Percentiles rank a stretch among this genome's conserved stretches.
These are phyloP conservation scores for Salix caprea DNA, from an alignment of 345 rosid genomes.

Conservation along the genomic window DNA sequence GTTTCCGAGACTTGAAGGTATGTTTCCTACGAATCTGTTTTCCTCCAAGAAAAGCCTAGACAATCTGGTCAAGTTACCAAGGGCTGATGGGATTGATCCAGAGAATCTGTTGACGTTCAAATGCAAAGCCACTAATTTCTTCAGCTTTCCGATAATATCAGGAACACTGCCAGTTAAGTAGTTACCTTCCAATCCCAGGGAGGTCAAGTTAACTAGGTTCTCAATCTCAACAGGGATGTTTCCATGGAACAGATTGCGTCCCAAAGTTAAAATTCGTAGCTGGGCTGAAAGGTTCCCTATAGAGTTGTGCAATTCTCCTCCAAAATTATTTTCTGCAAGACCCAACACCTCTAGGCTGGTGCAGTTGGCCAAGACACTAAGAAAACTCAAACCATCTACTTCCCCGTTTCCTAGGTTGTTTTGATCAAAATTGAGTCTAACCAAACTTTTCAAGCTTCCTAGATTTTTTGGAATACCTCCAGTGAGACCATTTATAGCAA, in stretches of 20 bases:
- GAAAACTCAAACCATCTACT: constrained; percentile 20
- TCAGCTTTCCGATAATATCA: constrained; percentile 15
- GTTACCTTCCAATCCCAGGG: constrained; percentile 19
- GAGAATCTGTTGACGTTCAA: constrained; percentile 10
- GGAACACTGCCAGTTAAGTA: constrained; percentile 20
- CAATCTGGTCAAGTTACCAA: constrained; percentile 21
- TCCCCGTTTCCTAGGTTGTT: constrained; percentile 22
- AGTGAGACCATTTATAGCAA: constrained; percentile 16
- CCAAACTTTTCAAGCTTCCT: constrained; percentile 10
- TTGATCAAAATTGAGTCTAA: constrained; percentile 21
- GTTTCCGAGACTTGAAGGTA: constrained; percentile 30
- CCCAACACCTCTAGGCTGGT: constrained; percentile 20
- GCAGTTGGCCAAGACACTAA: constrained; percentile 25
- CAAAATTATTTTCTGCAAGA: constrained; percentile 2
- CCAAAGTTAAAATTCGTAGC: constrained; percentile 3
- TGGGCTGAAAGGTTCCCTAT: constrained; percentile 18
- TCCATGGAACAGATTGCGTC: constrained; percentile 7
- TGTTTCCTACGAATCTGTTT: constrained; percentile 26
- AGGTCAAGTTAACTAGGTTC: constrained; percentile 10
- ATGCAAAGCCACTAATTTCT: constrained; percentile 5
- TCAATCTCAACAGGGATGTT: constrained; percentile 21
- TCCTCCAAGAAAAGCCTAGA: constrained; percentile 20
- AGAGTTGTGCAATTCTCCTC: constrained; percentile 29
- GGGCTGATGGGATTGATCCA: constrained; percentile 12
- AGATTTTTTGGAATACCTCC: constrained; percentile 15